Evolutionary conservation across 768 basidiomycete genomes (phyloP).

Genomic region (Boletus patriciae): DNA sequence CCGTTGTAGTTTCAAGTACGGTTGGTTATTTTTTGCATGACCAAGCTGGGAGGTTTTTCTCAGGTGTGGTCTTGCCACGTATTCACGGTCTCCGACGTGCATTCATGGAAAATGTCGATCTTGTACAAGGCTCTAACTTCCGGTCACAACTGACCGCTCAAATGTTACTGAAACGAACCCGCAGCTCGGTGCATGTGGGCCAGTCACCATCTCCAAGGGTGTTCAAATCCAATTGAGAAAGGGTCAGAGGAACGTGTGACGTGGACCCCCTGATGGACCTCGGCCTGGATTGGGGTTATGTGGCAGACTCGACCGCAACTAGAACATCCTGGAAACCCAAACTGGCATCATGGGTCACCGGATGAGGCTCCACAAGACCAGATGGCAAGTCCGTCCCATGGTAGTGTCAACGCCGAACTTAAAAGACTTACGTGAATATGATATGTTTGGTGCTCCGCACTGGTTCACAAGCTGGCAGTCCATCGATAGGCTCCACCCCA

Average conservation of each 20-base stretch:
- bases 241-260: slow-evolving; percentile 20
- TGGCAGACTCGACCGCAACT: neutral
- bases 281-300: neutral
- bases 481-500: slow-evolving; percentile 9
- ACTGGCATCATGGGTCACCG: neutral
- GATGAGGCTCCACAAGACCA: slow-evolving; percentile 2
- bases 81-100: neutral
- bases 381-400: slow-evolving; percentile 14
- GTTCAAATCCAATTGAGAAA: slow-evolving; percentile 6
- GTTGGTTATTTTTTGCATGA: neutral
- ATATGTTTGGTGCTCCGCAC: slow-evolving; percentile 2
- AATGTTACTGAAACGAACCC: slow-evolving; percentile 1
- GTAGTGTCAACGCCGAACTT: slow-evolving; percentile 4
- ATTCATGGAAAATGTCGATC: neutral
- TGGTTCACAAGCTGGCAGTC: slow-evolving; percentile 8
- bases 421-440: slow-evolving; percentile 1
- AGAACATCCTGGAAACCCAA: slow-evolving; percentile 5
- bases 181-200: neutral
- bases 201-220: neutral
- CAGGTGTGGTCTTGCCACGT: neutral
- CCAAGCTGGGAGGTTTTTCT: neutral
- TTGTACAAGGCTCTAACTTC: neutral
- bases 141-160: neutral
- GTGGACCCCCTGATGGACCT: slow-evolving; percentile 4
- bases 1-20: slow-evolving; percentile 22